A percentile compares a stretch with the other conserved stretches of the same genome.
Conservation (phyloP, 495 filamentous ascomycete species). For the Hypoxylon fragiforme region DNA sequence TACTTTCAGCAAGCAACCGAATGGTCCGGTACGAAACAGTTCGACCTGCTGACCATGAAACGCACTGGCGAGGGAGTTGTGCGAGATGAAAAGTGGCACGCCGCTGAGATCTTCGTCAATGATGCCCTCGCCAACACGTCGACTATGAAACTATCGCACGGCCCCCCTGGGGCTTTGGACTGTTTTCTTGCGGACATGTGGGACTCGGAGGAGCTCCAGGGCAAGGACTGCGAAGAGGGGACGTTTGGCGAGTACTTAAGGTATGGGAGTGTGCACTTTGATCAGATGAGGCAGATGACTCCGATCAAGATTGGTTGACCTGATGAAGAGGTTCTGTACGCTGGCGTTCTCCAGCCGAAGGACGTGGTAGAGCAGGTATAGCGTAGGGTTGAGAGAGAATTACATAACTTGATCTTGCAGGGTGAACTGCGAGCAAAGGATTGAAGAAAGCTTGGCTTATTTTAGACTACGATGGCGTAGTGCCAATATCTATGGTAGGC, state of each 20-base stretch:
- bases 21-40: constrained; percentile 35
- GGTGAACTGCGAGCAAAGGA: too few species aligned
- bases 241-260: constrained; percentile 45
- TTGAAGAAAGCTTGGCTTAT: too few species aligned
- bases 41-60: constrained; percentile 33
- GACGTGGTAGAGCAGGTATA: background rate
- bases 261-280: constrained; percentile 42
- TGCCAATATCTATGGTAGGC: too few species aligned
- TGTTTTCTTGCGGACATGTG: constrained; percentile 38
- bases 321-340: constrained; percentile 27
- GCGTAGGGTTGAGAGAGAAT: background rate
- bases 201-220: constrained; percentile 38
- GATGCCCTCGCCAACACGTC: constrained; percentile 33
- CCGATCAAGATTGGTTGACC: constrained; percentile 32
- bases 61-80: constrained; percentile 21
- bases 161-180: constrained; percentile 27
- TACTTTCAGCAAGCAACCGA: constrained; percentile 29
- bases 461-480: too few species aligned
- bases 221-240: constrained; percentile 35
- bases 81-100: constrained; percentile 32
- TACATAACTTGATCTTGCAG: too few species aligned
- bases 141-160: constrained; percentile 39
- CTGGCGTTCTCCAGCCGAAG: constrained; percentile 29
- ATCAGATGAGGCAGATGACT: constrained; percentile 36
- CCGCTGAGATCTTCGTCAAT: constrained; percentile 34